Base-by-base conservation (phyloP, 495 filamentous ascomycete genomes). In the Hypomontagnella submonticulosa region DNA sequence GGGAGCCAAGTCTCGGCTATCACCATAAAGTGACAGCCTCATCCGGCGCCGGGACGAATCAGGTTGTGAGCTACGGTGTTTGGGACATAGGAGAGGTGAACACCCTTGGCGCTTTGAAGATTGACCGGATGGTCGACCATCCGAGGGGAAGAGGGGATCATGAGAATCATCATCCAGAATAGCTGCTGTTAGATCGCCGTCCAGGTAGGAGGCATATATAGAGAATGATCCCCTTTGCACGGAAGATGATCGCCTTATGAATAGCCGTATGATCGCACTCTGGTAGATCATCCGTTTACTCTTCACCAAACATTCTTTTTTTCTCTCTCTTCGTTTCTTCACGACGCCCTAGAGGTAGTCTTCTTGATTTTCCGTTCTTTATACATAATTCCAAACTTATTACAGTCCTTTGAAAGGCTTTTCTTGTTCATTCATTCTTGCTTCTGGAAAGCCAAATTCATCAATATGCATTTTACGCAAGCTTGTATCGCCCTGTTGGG, bases 401-500 rank as follows among this genome's bases (percentile, higher is more conserved):
- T 40, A 52, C 66, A 54, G 60, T 70, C 69, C 66, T 74, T 73
- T 73, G 69, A 72, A 19, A 74, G 68, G 69, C 59, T 63, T 66
- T 72, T 68, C 57, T 41, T 68, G 58, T 67, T 19, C 50, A 34
- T 63, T 66, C 55, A 32, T 64, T 70, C 49, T 38, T 60, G 57
- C 57, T 67, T 62, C 66, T 66, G 63, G 66, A 64, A 67, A 71
- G 65, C 58, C 68, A 55, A n/a, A 47, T 12, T n/a, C 30, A n/a
- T 49, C 57, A 69, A 41, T 6, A 78, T 78, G 76, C 54, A 63
- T 54, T 70, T 72, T 47, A 62, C 20, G 15, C 59, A 69, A 32
- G 53, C 69, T 40, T 60, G 72, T 18, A 57, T 69, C 15, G 66
- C 72, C 71, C 61, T 76, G 1, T 44, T 65, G 67, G 70, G 73